A percentile compares a stretch with the other conserved stretches of the same genome.
These are phyloP conservation scores for Sporothrix pseudoabietina DNA, from an alignment of 2,329 filamentous ascomycete genomes.

Conservation along the genomic window DNA sequence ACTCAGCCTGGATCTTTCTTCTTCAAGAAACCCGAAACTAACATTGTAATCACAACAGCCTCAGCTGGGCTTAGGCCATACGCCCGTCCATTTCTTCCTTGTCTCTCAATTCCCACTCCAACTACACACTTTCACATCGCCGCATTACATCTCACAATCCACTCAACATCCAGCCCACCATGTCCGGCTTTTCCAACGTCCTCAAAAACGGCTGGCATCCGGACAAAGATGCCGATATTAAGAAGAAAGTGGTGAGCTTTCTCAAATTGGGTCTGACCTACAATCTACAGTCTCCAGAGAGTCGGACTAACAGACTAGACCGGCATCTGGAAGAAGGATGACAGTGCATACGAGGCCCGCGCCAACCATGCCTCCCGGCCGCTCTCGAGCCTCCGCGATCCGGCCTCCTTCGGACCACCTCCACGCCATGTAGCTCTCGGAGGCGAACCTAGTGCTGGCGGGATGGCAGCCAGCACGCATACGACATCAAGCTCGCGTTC, in stretches of 20 bases:
- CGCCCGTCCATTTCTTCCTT: neutral
- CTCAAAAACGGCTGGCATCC: constrained; percentile 50
- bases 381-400: constrained; percentile 72
- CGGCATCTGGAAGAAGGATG: constrained; percentile 40
- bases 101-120: neutral
- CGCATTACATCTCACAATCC: neutral
- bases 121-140: neutral
- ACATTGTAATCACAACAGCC: constrained; percentile 8
- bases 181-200: constrained; percentile 46
- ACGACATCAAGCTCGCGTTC: constrained; percentile 39
- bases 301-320: constrained; percentile 27
- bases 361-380: constrained; percentile 56
- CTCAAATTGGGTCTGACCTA: neutral
- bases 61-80: neutral
- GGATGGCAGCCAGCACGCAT: constrained; percentile 39
- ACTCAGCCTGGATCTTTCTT: constrained; percentile 17
- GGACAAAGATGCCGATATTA: constrained; percentile 50
- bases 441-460: constrained; percentile 33
- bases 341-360: constrained; percentile 38
- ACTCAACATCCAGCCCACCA: constrained; percentile 34
- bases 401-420: constrained; percentile 75
- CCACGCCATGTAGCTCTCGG: constrained; percentile 60
- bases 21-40: neutral
- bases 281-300: neutral
- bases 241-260: constrained; percentile 50